Percentiles rank a stretch among this genome's conserved stretches.
These are phyloP conservation scores for Fusarium luffae DNA, from an alignment of 2,329 filamentous ascomycete genomes.

Conservation along the genomic window DNA sequence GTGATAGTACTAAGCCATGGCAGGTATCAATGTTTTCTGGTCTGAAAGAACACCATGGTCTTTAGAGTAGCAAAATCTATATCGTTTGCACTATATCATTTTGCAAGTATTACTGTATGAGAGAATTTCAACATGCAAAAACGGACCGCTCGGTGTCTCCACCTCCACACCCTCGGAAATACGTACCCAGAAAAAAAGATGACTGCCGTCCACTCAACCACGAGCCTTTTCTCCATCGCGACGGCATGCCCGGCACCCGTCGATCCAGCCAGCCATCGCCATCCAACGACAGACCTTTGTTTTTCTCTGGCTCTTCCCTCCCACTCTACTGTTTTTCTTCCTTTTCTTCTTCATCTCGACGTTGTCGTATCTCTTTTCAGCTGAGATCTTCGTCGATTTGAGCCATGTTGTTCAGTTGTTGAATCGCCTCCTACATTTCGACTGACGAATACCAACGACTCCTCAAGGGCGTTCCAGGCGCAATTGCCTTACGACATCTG, in stretches of 20 bases:
- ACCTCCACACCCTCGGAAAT: conserved; percentile 43
- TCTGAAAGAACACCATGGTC: no score
- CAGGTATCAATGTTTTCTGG: background rate
- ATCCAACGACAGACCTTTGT: conserved; percentile 30
- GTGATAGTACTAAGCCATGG: background rate
- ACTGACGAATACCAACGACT: conserved; percentile 17
- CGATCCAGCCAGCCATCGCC: conserved; percentile 25
- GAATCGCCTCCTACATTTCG: conserved; percentile 18
- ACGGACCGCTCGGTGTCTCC: conserved; percentile 45
- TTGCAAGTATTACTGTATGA: conserved; percentile 38
- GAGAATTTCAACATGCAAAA: conserved; percentile 39
- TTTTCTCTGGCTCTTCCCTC: conserved; percentile 24
- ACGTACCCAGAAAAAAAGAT: conserved; percentile 40
- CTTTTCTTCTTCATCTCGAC: conserved; percentile 23
- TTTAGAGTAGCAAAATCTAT: background rate
- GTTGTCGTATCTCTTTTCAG: conserved; percentile 24
- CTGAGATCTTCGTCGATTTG: conserved; percentile 39
- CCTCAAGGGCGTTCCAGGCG: conserved; percentile 7
- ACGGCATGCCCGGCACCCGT: conserved; percentile 43
- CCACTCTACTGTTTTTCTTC: background rate
- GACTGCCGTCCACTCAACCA: conserved; percentile 36
- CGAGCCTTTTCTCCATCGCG: conserved; percentile 42
- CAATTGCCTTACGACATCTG: conserved; percentile 9
- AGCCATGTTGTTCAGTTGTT: conserved; percentile 30
- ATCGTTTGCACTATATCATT: background rate